Base-by-base conservation (phyloP, 1,284 basidiomycete genomes). In the Moesziomyces sp. region DNA sequence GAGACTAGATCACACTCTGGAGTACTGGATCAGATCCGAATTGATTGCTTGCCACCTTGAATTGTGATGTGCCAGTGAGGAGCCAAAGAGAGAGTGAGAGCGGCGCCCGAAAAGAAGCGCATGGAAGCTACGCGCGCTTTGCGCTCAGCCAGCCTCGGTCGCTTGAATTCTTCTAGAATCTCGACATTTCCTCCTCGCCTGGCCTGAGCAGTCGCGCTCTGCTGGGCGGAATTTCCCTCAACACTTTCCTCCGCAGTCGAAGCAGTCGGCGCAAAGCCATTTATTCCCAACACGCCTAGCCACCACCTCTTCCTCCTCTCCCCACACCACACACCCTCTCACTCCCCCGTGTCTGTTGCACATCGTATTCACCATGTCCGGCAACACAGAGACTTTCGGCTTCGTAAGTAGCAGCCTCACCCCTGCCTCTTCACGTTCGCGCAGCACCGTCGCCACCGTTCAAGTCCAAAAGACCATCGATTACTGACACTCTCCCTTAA, bases 341-440 rank as follows among this genome's bases (percentile, higher is more conserved):
- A 19, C 18, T 21, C 30, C 28, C 30, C 38, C 50, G 30, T 44
- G 18, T 26, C 47, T 21, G 58, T 67, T 64, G 58, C 57, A 60
- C 46, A 52, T 40, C 62, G 45, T 50, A 45, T 38, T 47, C 67
- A 80, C 40, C 55, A 81, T 81, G 80, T 72, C 78, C 62, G 78
- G 73, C 58, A 76, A 79, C 63, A 74, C 74, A 57, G 80, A 82
- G 70, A 82, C 80, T 40, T 82, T 82, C 59, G 80, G 80, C 76
- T 82, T 82, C 63, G 75, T 76, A 65, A 76, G 74, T 76, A 63
- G 44, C 30, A 23, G 35, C 21, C 21, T 21, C 21, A 21, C 21
- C 21, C 21, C 21, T 21, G 21, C 21, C 21, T 21, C 21, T 21
- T 21, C 21, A 21, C 21, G 21, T 21, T 21, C 21, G 21, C 21